These are phyloP conservation scores for Ceratocystis albifundus DNA, from an alignment of 2,329 filamentous ascomycete species.

Conservation along the genomic window DNA sequence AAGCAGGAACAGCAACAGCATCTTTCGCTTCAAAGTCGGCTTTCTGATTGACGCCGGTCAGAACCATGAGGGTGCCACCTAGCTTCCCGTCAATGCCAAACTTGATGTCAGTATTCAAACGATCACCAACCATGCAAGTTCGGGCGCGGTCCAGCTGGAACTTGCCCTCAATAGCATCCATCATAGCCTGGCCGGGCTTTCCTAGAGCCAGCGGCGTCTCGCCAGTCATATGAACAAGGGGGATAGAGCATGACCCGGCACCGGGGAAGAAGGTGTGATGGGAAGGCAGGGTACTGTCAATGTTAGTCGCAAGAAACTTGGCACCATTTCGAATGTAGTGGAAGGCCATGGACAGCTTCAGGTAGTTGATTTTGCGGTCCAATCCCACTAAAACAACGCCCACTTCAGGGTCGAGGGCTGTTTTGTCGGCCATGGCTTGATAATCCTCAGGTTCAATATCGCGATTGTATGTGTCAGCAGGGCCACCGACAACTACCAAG, in stretches of 20 bases:
- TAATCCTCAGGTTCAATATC: conserved; percentile 77
- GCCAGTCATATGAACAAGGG: conserved; percentile 60
- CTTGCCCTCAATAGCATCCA: conserved; percentile 96
- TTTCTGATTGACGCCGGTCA: conserved; percentile 81
- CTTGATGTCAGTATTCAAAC: conserved; percentile 88
- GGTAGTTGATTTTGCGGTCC: conserved; percentile 91
- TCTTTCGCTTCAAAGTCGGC: conserved; percentile 65
- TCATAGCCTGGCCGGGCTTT: conserved; percentile 97
- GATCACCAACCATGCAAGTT: conserved; percentile 93
- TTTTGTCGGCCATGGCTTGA: conserved; percentile 60
- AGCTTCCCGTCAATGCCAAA: conserved; percentile 87
- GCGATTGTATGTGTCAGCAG: conserved; percentile 63
- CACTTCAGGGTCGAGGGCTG: conserved; percentile 72
- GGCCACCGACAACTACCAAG: conserved; percentile 73
- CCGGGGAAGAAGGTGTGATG: conserved; percentile 78
- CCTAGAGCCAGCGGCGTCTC: conserved; percentile 67
- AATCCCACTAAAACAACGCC: conserved; percentile 80
- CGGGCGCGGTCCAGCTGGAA: conserved; percentile 74
- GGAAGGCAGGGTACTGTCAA: conserved; percentile 78
- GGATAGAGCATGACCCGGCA: conserved; percentile 70
- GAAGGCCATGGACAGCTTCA: conserved; percentile 74
- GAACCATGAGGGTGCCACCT: conserved; percentile 79
- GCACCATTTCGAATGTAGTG: conserved; percentile 79
- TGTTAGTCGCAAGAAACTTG: conserved; percentile 83
- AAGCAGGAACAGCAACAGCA: conserved; percentile 59